phyloP scores from a whole-genome alignment of 2,329 filamentous ascomycete species.

The Didymellaceae sp. region DNA sequence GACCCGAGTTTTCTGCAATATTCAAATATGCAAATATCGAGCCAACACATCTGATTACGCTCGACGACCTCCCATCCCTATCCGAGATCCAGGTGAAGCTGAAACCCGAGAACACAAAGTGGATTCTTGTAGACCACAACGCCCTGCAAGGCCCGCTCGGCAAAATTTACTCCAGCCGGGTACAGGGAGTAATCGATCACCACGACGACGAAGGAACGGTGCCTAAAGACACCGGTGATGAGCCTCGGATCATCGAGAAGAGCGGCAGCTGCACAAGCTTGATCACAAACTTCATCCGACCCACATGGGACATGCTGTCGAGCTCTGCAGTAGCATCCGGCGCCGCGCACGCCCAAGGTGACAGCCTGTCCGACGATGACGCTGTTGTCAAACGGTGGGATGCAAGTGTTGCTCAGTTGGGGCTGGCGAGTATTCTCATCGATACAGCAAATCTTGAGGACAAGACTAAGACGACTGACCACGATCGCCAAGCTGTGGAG shows the following conservation, averaged over 20 bases:
- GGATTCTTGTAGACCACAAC: constrained; percentile 84
- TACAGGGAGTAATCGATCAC: constrained; percentile 77
- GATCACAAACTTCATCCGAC: constrained; percentile 65
- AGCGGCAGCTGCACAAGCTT: constrained; percentile 77
- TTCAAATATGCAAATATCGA: constrained; percentile 66
- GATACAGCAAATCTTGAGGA: constrained; percentile 71
- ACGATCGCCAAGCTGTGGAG: constrained; percentile 64
- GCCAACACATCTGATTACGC: constrained; percentile 68
- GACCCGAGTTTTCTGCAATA: constrained; percentile 73
- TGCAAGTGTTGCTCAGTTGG: constrained; percentile 69
- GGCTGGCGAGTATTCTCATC: constrained; percentile 73
- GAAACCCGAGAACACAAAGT: constrained; percentile 64
- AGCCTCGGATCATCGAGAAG: constrained; percentile 68
- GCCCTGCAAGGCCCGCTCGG: constrained; percentile 68
- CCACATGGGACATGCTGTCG: constrained; percentile 63
- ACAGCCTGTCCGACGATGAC: constrained; percentile 39
- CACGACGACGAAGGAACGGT: constrained; percentile 74
- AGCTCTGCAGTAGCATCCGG: constrained; percentile 50
- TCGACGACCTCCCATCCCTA: constrained; percentile 63
- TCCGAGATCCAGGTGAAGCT: constrained; percentile 58
- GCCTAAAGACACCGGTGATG: constrained; percentile 52
- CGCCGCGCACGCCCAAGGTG: constrained; percentile 50
- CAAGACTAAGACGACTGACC: constrained; percentile 67
- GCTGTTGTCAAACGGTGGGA: constrained; percentile 55
- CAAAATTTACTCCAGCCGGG: constrained; percentile 57